Base-by-base conservation (phyloP, 2,329 filamentous ascomycete species). In the Arthrobotrys iridis region DNA sequence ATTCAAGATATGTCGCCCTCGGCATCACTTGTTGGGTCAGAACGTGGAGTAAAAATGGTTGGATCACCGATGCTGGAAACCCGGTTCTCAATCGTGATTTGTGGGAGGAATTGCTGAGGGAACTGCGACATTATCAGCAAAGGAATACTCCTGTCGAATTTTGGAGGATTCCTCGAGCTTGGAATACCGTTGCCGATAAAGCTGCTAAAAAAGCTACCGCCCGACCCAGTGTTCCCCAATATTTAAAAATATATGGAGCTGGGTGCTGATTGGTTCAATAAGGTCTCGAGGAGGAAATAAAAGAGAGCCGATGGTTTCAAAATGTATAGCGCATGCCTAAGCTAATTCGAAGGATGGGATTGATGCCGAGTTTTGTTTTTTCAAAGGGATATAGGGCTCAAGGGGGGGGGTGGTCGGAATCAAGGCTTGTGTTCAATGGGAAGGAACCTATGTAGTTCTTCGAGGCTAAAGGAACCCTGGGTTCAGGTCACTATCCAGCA, bases 31-130 rank as follows among this genome's bases (percentile, higher is more conserved):
- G 79, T 10, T 85, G 83, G 82, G 79, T 82, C 0, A 81, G 78
- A 67, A 79, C 40, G 0, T 88, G 86, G 86, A 55, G 83, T 4
- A 60, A 59, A 4, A 84, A 83, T 11, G 82, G 80, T 4, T 88
- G 86, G 86, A 82, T 37, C 70, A 85, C 80, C 6, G 73, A 60
- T 0, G 72, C 57, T 1, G 80, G 81, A 0, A 76, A 11, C 0
- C 70, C 77, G 0, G 84, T 87, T 48, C 84, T 84, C 78, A 87
- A 88, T 73, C 81, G 79, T 70, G 86, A 88, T 72, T 75, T 88
- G 20, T 88, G 87, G 85, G 80, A 87, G 77, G 75, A 80, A 11
- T 79, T 88, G 1, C 80, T 87, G 7, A 72, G 83, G 1, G 83
- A 85, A 73, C 30, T 77, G 22, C 71, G 76, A 22, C 77, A 58